Base-by-base conservation (phyloP, 2,329 filamentous ascomycete genomes). In the Neonectria punicea region DNA sequence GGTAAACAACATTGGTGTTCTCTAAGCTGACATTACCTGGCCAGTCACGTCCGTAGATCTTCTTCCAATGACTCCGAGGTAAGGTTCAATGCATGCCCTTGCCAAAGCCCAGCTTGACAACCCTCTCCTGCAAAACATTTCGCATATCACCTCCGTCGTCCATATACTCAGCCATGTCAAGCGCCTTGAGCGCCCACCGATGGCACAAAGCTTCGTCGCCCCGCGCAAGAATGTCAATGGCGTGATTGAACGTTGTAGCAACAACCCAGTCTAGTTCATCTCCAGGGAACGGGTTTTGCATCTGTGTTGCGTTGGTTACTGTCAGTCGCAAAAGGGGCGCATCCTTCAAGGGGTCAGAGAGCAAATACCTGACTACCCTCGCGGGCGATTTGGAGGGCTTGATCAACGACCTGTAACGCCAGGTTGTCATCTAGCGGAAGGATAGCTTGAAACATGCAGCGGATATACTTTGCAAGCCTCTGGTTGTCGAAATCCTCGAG, bases 181-280 rank as follows among this genome's bases (percentile, higher is more conserved):
- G 81, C 5, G 91, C 89, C 70, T 86, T 85, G 7, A 86, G 82
- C 1, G 87, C 87, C 91, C 92, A 94, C 39, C 78, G 75, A 67
- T 83, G 85, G 53, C 88, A 89, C 2, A 80, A 77, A 5, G 81
- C 82, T 61, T 88, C 84, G 25, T 91, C 83, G 1, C 84, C 82
- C 1, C 79, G 80, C 13, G 85, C 83, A 70, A 88, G 89, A n/a
- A 87, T 83, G 71, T 94, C 91, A 5, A 93, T 82, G 0, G 87
- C 89, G 65, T 89, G 89, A 70, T 94, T 94, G 77, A 92, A 93
- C 0, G 87, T 81, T 6, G 85, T 88, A 1, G 87, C 87, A 0
- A 89, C 87, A n/a, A 96, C 85, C 90, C 92, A 96, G 72, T 93
- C 90, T 1, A 94, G 79, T 74, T 96, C 93, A 4, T 86, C 84